phyloP scores from a whole-genome alignment of 148 eudicot genomes.

The Spergularia marina region DNA sequence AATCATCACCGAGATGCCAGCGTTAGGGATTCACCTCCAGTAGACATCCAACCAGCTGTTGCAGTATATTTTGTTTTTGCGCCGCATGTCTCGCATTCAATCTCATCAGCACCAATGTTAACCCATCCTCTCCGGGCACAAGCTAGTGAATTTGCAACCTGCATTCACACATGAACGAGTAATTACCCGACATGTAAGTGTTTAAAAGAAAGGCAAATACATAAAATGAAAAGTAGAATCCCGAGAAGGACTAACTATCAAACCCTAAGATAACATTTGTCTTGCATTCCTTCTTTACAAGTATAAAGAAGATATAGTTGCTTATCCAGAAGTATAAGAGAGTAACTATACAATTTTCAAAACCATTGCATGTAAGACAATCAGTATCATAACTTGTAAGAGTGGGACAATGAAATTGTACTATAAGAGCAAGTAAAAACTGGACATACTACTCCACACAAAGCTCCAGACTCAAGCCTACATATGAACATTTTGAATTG shows the following conservation, averaged over 20 bases:
- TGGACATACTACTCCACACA: too few relatives aligned
- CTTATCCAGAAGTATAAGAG: too few relatives aligned
- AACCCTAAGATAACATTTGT: background rate
- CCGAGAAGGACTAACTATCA: background rate
- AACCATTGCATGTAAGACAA: too few relatives aligned
- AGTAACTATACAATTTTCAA: too few relatives aligned
- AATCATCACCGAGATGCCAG: background rate
- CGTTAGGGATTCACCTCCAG: slow-evolving; percentile 54
- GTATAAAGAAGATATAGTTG: background rate
- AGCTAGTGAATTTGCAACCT: slow-evolving; percentile 86
- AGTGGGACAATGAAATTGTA: too few relatives aligned
- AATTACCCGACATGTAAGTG: background rate
- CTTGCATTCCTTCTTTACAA: background rate
- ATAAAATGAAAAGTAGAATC: background rate
- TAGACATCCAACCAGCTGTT: slow-evolving; percentile 46
- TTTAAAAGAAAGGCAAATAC: background rate
- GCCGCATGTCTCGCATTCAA: slow-evolving; percentile 89
- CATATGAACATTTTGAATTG: too few relatives aligned
- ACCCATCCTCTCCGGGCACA: slow-evolving; percentile 98
- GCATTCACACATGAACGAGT: slow-evolving; percentile 21
- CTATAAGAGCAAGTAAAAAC: too few relatives aligned
- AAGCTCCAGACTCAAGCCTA: too few relatives aligned
- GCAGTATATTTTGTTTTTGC: slow-evolving; percentile 50
- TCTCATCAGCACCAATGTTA: slow-evolving; percentile 68
- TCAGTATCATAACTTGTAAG: too few relatives aligned